Percentiles rank a stretch among this genome's conserved stretches.
Evolutionary conservation across 805 yeast species (phyloP).

Genomic region (Candida vaughaniae): DNA sequence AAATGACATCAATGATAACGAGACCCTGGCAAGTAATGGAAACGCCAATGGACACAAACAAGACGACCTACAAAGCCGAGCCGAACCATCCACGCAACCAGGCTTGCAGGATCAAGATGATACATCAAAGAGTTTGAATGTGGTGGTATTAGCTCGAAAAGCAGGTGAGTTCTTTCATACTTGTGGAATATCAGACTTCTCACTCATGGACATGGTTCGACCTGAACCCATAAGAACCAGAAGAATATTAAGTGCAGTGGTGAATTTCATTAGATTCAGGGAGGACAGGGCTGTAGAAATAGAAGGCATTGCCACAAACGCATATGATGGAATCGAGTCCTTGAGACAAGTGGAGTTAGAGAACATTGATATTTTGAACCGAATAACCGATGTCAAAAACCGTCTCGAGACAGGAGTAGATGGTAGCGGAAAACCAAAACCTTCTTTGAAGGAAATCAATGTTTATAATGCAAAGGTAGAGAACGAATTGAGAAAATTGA

Average conservation of each 20-base stretch:
- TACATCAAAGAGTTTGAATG: constrained; percentile 38
- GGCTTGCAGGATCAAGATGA: constrained; percentile 25
- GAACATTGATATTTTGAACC: constrained; percentile 19
- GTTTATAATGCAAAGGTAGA: constrained; percentile 57
- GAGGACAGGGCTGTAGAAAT: constrained; percentile 74
- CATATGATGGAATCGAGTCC: constrained; percentile 48
- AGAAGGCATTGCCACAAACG: constrained; percentile 56
- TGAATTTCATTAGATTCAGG: constrained; percentile 81
- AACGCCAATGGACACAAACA: constrained; percentile 11
- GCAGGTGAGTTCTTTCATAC: constrained; percentile 62
- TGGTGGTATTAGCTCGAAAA: constrained; percentile 58
- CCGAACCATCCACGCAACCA: not conserved
- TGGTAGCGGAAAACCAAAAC: constrained; percentile 24
- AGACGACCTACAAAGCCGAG: no score
- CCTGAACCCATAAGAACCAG: constrained; percentile 72
- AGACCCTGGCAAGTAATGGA: not conserved
- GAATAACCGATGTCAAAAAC: constrained; percentile 29
- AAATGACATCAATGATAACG: not conserved
- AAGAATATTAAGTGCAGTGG: constrained; percentile 74
- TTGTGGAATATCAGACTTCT: constrained; percentile 78
- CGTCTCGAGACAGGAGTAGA: constrained; percentile 26
- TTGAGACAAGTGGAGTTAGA: constrained; percentile 30
- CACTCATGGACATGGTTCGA: constrained; percentile 66
- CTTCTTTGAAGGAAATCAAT: constrained; percentile 39
- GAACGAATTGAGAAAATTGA: constrained; percentile 57